Conservation (phyloP, 2,329 filamentous ascomycete genomes). For the Fusarium sororula region DNA sequence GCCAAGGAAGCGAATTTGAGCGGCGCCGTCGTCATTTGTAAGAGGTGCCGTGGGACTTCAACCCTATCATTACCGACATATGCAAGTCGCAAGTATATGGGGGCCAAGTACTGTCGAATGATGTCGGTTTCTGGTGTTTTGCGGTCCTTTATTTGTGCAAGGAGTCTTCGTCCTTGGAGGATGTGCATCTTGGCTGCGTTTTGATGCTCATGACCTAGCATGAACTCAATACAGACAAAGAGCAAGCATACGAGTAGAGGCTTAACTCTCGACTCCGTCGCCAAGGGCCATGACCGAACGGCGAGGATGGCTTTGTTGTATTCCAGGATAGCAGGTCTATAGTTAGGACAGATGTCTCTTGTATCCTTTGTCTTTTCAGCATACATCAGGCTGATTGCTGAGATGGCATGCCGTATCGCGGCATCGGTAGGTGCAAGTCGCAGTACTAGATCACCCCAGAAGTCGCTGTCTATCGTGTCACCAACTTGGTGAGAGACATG, state of each 20-base stretch:
- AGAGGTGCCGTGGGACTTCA: background rate
- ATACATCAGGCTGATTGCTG: slow-evolving; percentile 1
- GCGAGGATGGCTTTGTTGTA: background rate
- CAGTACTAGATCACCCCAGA: slow-evolving; percentile 2
- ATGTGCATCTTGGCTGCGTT: background rate
- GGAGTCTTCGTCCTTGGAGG: background rate
- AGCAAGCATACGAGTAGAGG: background rate
- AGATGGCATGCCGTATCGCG: slow-evolving; percentile 6
- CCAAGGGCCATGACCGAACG: background rate
- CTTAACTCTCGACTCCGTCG: background rate
- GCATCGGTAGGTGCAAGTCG: slow-evolving; percentile 1
- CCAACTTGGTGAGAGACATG: background rate
- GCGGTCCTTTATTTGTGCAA: background rate
- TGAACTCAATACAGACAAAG: slow-evolving; percentile 5
- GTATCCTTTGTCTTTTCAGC: background rate
- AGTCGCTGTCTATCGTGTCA: background rate
- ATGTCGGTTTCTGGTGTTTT: background rate
- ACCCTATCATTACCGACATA: background rate
- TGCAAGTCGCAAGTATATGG: background rate
- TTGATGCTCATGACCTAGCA: background rate
- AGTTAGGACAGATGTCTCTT: background rate
- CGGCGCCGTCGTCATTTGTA: background rate
- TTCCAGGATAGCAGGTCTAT: background rate
- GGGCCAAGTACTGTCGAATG: background rate
- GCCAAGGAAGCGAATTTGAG: background rate